Base-by-base conservation (phyloP, 768 basidiomycete genomes). In the Daedaleopsis nitida region DNA sequence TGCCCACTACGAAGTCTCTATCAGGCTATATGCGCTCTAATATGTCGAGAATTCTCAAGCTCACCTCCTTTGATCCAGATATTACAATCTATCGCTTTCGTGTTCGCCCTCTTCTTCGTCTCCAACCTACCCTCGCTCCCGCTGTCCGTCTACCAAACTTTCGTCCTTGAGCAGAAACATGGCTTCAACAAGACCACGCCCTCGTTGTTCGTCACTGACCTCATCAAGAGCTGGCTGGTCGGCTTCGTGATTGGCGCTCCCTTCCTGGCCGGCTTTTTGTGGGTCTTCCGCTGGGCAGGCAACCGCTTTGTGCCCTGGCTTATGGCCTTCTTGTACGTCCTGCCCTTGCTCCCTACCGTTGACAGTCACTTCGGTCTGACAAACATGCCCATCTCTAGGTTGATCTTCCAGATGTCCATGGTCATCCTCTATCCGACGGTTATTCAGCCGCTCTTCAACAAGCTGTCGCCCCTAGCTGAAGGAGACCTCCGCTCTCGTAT, bases 371-470 rank as follows among this genome's bases (percentile, higher is more conserved):
- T 39, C 16, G 21, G 38, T 58, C 52, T 53, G 14, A 49, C 47
- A 11, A 13, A 5, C 9, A 49, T 9, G 12, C 23, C 35, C 17
- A 32, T 7, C 27, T 19, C 52, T 63, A 94, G 95, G 72, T 77
- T 97, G 57, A 73, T 79, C 5, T 90, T 98, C 81, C 94, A 95
- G 72, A 73, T 98, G 43, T 76, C 84, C 69, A 89, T 98, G 85
- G 89, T 91, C 61, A 76, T 93, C 62, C 69, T 94, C 56, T 92
- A 91, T 76, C 92, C 92, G 3, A 90, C 85, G 42, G 78, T 94
- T 71, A 94, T 99, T 67, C 94, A 96, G 67, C 97, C 97, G 0
- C 76, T 98, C 58, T 98, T 98, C 84, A 98, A 99, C 83, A 98
- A 94, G 75, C 85, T 98, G 48, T 94, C 94, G 1, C 92, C 94